Percentiles rank a stretch among this genome's conserved stretches.
Conservation (phyloP, 1,284 basidiomycete species). For the Trametes sp. region DNA sequence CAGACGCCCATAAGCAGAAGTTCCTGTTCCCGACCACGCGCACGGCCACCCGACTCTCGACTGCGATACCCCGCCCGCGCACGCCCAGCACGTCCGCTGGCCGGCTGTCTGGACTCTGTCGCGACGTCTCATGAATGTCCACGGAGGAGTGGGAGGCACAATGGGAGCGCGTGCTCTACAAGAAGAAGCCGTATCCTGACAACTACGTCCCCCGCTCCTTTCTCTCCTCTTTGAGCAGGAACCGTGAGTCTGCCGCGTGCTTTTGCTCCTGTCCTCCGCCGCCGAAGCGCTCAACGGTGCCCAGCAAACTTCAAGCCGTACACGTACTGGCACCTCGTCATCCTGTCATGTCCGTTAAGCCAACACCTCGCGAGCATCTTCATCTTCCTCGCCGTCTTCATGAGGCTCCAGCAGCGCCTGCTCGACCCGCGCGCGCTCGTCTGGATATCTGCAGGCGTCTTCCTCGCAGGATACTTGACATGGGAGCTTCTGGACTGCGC, state of each 20-base stretch:
- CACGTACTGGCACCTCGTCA: slow-evolving; percentile 76
- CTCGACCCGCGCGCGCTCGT: slow-evolving; percentile 77
- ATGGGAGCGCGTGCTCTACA: slow-evolving; percentile 92
- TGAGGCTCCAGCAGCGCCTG: slow-evolving; percentile 67
- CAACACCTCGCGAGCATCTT: slow-evolving; percentile 86
- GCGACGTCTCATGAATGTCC: slow-evolving; percentile 37
- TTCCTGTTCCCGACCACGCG: slow-evolving; percentile 4
- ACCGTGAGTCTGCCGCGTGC: slow-evolving; percentile 62
- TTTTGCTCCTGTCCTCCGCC: neutral
- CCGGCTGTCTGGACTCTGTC: slow-evolving; percentile 24
- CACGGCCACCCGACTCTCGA: slow-evolving; percentile 7
- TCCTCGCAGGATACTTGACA: slow-evolving; percentile 63
- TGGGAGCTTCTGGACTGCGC: slow-evolving; percentile 66
- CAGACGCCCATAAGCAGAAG: slow-evolving; percentile 25
- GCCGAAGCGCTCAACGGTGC: slow-evolving; percentile 14
- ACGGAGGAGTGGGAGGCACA: slow-evolving; percentile 61
- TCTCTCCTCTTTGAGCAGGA: slow-evolving; percentile 77
- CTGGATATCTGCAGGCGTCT: slow-evolving; percentile 68
- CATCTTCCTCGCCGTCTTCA: slow-evolving; percentile 84
- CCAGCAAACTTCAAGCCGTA: slow-evolving; percentile 81
- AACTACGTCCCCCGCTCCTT: slow-evolving; percentile 87
- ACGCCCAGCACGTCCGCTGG: slow-evolving; percentile 30
- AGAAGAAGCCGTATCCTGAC: slow-evolving; percentile 79
- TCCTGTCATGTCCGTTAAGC: slow-evolving; percentile 81
- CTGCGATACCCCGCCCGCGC: slow-evolving; percentile 9